Conservation (phyloP, 805 yeast species). For the Pichia exigua region DNA sequence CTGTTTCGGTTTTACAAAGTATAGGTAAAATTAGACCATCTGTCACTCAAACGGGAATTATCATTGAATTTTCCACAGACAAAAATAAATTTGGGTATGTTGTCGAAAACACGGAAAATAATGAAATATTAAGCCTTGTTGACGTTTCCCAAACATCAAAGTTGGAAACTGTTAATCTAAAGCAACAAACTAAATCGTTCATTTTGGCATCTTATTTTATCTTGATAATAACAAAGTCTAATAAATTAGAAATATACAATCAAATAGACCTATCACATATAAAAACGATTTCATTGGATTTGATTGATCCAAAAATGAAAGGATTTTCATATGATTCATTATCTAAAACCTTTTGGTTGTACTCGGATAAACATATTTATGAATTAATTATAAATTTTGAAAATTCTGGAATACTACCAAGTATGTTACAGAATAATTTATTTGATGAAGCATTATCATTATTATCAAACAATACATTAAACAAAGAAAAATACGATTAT, state of each 20-base stretch:
- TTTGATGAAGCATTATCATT: constrained; percentile 59
- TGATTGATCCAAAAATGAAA: constrained; percentile 29
- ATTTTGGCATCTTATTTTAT: constrained; percentile 49
- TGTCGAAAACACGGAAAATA: constrained; percentile 12
- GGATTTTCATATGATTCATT: constrained; percentile 45
- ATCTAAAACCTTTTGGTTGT: constrained; percentile 68
- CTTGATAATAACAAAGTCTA: constrained; percentile 35
- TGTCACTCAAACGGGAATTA: background rate
- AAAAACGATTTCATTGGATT: constrained; percentile 26
- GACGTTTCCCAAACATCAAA: background rate
- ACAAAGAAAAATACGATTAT: constrained; percentile 35
- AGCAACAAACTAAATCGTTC: constrained; percentile 27
- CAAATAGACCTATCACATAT: constrained; percentile 44
- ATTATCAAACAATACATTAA: constrained; percentile 2
- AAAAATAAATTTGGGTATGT: background rate
- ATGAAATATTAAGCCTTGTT: background rate
- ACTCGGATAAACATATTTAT: constrained; percentile 48
- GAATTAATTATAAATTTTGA: constrained; percentile 71
- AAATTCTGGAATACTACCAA: constrained; percentile 65
- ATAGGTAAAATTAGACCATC: constrained; percentile 20
- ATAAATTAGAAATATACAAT: constrained; percentile 38
- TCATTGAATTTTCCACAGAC: constrained; percentile 1
- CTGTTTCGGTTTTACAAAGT: constrained; percentile 8
- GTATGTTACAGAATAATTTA: constrained; percentile 40
- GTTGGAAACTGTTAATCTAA: background rate